Base-by-base conservation (phyloP, 208 protist species). In the Crithidia thermophila region DNA sequence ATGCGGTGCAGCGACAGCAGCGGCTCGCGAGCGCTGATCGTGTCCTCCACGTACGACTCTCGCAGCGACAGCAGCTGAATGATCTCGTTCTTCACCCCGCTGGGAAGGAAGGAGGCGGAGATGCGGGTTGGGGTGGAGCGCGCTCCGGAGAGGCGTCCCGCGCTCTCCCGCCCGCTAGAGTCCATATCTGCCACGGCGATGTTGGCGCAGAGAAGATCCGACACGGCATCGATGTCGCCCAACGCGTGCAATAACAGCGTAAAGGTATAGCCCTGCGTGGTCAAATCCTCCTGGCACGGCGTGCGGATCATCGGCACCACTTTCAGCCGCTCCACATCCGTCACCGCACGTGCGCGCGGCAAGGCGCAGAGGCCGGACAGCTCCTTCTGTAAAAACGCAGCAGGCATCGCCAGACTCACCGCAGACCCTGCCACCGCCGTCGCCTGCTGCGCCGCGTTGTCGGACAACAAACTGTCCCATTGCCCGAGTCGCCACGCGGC, bases 401-500 rank as follows among this genome's bases (percentile, higher is more conserved):
- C 65, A 7, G 62, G 63, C 52, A 67, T 71, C 8, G 62, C 63
- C 1, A 77, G 53, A 27, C 55, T 67, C 27, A 70, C 57, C 4
- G 58, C 39, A 0, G 21, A 25, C 23, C 37, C 25, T 18, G 20
- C 33, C 39, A 31, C 21, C 5, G 30, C 5, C 39, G 42, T 16
- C 5, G 30, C 5, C 2, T 3, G 20, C 20, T 30, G 10, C 5
- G 40, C 7, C 36, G 68, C 56, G 5, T 55, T 51, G 25, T 75
- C 43, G 4, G 71, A n/a, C 20, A 84, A 20, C 0, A 96, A 67
- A 36, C 23, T 71, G 20, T 91, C 78, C 88, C 91, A 96, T 67
- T 96, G 85, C 9, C 86, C 81, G 5, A 96, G 72, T 5, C 88
- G 82, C 88, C 91, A 96, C 14, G 91, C 84, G 0, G 91, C 91